These are phyloP conservation scores for Vigna reflexopilosa DNA, from an alignment of 306 rosid species.

Conservation along the genomic window DNA sequence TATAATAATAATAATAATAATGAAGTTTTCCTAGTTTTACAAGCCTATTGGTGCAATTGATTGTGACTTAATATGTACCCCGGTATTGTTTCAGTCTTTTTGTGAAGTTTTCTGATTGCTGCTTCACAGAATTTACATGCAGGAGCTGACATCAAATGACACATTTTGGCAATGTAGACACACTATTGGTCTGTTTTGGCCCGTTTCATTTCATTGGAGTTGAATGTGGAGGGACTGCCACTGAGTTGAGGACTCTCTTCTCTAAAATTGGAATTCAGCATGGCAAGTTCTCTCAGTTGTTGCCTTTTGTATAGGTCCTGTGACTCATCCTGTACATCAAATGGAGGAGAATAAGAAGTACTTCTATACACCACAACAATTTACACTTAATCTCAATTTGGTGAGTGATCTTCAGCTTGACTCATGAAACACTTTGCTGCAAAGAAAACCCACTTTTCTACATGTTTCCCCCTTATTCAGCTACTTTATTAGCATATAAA, in stretches of 20 bases:
- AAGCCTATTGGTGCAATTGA: constrained; percentile 50
- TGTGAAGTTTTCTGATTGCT: constrained; percentile 45
- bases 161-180: constrained; percentile 34
- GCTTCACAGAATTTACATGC: constrained; percentile 49
- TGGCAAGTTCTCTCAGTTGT: constrained; percentile 68
- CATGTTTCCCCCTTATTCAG: neutral
- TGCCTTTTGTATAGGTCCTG: constrained; percentile 79
- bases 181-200: constrained; percentile 70
- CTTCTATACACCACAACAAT: neutral
- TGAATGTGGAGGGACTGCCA: constrained; percentile 72
- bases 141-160: constrained; percentile 42
- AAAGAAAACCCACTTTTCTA: constrained; percentile 14
- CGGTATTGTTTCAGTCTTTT: neutral
- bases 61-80: constrained; percentile 49
- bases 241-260: constrained; percentile 69
- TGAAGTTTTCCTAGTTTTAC: constrained; percentile 43
- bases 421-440: constrained; percentile 15
- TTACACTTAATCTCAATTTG: neutral
- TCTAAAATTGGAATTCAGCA: constrained; percentile 61
- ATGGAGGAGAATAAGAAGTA: constrained; percentile 19
- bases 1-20: constrained; percentile 28
- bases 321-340: constrained; percentile 71
- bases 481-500: constrained; percentile 11
- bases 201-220: constrained; percentile 75
- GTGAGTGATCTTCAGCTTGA: constrained; percentile 2